Base-by-base conservation (phyloP, 2,329 filamentous ascomycete species). In the Ploettnerulaceae sp. region DNA sequence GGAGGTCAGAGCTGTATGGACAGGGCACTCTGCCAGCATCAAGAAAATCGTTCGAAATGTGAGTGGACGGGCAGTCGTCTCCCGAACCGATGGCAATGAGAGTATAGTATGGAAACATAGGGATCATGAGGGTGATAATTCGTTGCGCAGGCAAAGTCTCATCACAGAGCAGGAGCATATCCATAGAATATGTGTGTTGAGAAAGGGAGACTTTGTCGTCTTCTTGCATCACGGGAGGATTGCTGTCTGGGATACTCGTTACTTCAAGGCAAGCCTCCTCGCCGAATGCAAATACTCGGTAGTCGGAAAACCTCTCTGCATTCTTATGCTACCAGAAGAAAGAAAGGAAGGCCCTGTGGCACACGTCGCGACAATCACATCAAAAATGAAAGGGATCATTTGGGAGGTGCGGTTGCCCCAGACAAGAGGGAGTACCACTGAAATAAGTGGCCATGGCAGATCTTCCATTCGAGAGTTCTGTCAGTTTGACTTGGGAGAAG, bases 11-110 rank as follows among this genome's bases (percentile, higher is more conserved):
- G 76, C 80, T 2, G 75, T 82, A 1, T 94, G 89, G 87, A 88
- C 88, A 1, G 90, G 91, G 1, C 90, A 96, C 68, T 86, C 84
- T 12, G 77, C 77, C 12, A 74, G 87, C 0, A 81, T 96, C 52
- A 84, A 85, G 60, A 95, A 94, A 62, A 86, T 95, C 49, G 84
- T 94, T 35, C 83, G 89, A 51, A 94, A 90, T 59, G 86, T 85
- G 33, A 86, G 82, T 58, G 90, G 89, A 7, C 76, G 81, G 53
- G 84, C 88, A 4, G 72, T 95, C 33, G 81, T 95, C 24, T 95
- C 90, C 5, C 77, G 88, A 41, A 95, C 90, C 0, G 75, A 81
- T 49, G 74, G 82, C 33, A 86, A 88, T 49, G 87, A 95, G 64
- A 84, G 82, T 47, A 81, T 91, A 54, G 77, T 96, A 3, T 96